Base-by-base conservation (phyloP, 805 yeast species). In the Ogataea saltuana region DNA sequence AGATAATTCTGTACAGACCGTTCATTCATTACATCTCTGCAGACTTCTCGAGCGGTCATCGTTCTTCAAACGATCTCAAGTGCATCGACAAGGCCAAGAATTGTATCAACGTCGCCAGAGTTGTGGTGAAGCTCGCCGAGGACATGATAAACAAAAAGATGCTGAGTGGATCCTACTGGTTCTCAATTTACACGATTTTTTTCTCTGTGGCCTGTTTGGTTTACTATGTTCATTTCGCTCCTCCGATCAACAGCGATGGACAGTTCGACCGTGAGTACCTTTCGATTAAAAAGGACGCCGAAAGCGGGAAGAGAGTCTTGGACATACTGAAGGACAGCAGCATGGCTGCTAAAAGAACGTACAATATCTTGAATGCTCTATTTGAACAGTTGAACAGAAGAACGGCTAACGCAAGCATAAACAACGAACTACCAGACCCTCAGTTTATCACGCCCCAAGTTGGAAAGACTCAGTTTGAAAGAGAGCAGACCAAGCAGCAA, bases 101-200 rank as follows among this genome's bases (percentile, higher is more conserved):
- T 54, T 89, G 97, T 65, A 83, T 89, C 42, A 80, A 83, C 52
- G 88, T 87, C 8, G 90, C 96, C 0, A 72, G 93, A 45, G 79
- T 84, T 55, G 95, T 86, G 21, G 89, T 89, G 13, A 81, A 82
- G 54, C 61, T 88, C 44, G 88, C 96, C 0, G 80, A 85, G 53
- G 88, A 84, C 56, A 80, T 89, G 88, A 81, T 85, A 48, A 75
- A 78, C 50, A 78, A 81, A 49, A 74, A 82, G 45, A 71, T 87
- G 62, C 68, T 89, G 29, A 78, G 82, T 50, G 96, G 96, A 1
- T 85, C 93, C 2, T 90, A 89, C 59, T 88, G 96, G 96, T 89
- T 88, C 59, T 81, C 93, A 6, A 85, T 86, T 58, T 89, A 89
- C 61, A 87, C 96, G 0, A 83, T 89, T 4, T 89, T 88, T 61